A percentile compares a stretch with the other conserved stretches of the same genome.
Conservation (phyloP, 2,329 filamentous ascomycete species). For the Microsporum audouinii region DNA sequence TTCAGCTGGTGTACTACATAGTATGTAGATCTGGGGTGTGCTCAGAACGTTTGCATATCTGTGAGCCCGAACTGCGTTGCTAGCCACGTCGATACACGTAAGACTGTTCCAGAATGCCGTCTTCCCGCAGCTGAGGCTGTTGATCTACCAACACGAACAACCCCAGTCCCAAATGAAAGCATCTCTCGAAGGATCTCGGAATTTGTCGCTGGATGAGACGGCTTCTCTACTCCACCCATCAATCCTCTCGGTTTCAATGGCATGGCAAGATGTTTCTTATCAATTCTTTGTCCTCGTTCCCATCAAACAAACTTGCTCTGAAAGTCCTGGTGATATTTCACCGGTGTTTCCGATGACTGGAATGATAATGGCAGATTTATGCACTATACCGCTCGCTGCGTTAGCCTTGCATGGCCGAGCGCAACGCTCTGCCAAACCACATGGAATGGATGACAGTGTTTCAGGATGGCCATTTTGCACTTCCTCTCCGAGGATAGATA, state of each 20-base stretch:
- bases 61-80: background rate
- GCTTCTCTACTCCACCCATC: background rate
- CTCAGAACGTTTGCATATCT: background rate
- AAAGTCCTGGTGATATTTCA: background rate
- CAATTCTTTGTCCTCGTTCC: background rate
- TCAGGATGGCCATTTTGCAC: background rate
- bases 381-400: background rate
- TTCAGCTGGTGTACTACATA: background rate
- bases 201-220: background rate
- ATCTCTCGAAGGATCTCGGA: background rate
- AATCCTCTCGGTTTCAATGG: background rate
- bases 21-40: background rate
- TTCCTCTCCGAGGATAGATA: background rate
- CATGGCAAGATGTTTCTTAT: background rate
- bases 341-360: background rate
- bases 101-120: background rate
- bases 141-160: background rate
- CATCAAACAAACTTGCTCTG: background rate
- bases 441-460: background rate
- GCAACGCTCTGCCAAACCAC: background rate
- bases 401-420: background rate
- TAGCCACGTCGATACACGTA: background rate
- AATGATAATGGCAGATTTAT: background rate
- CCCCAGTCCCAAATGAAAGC: background rate
- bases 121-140: background rate